Percentiles rank a stretch among this genome's conserved stretches.
Evolutionary conservation across 2,329 filamentous ascomycete genomes (phyloP).

Genomic region (Xylariaceae sp.): DNA sequence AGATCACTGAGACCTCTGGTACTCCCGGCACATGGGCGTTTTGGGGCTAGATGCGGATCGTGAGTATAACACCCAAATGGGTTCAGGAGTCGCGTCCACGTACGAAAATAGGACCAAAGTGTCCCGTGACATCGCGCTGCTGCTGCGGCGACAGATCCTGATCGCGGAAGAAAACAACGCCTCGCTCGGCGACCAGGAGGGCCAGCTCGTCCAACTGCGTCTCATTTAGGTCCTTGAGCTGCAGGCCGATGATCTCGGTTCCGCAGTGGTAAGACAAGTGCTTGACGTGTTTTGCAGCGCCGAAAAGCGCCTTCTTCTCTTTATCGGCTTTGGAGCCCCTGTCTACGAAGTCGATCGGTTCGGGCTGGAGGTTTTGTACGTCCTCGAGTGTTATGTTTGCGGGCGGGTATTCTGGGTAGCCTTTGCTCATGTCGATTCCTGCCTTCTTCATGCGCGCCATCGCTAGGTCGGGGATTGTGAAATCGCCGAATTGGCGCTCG

Average conservation of each 20-base stretch:
- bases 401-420: slow-evolving; percentile 1
- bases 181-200: slow-evolving; percentile 2
- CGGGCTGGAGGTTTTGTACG: background rate
- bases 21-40: slow-evolving; percentile 6
- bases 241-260: slow-evolving; percentile 9
- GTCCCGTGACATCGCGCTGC: slow-evolving; percentile 1
- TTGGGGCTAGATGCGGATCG: slow-evolving; percentile 1
- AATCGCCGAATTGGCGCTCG: slow-evolving; percentile 5
- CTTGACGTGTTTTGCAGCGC: slow-evolving; percentile 6
- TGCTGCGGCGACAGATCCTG: slow-evolving; percentile 6
- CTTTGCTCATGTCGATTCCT: slow-evolving; percentile 6
- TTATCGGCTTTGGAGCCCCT: background rate
- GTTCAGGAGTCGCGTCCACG: background rate
- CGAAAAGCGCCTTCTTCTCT: slow-evolving; percentile 9
- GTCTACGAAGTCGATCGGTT: background rate
- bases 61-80: background rate
- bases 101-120: slow-evolving; percentile 5
- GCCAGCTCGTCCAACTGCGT: slow-evolving; percentile 5
- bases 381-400: slow-evolving; percentile 1
- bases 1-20: slow-evolving; percentile 4
- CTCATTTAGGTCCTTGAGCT: slow-evolving; percentile 5
- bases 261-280: slow-evolving; percentile 4
- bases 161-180: slow-evolving; percentile 10
- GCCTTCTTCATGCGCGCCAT: slow-evolving; percentile 3
- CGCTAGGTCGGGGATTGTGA: slow-evolving; percentile 7